Percentiles rank a stretch among this genome's conserved stretches.
phyloP scores from a whole-genome alignment of 352 stramenopile genomes.

The Blastocystis sp. region DNA sequence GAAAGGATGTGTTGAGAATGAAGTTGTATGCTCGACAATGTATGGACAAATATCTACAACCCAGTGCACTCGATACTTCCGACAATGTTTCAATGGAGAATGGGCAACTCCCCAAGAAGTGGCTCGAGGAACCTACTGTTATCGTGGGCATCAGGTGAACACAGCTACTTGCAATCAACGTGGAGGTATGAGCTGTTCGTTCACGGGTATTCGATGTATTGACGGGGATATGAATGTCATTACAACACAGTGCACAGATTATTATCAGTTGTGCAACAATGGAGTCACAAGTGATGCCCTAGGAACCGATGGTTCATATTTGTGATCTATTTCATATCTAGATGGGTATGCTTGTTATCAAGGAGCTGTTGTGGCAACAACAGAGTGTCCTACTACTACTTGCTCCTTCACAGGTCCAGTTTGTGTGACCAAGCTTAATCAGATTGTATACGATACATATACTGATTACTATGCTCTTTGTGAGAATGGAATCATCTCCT shows the following conservation, averaged over 20 bases:
- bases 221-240: constrained; percentile 54
- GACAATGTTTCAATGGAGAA: constrained; percentile 41
- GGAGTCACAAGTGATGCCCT: not conserved
- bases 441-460: constrained; percentile 33
- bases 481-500: constrained; percentile 22
- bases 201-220: constrained; percentile 45
- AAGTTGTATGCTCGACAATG: constrained; percentile 46
- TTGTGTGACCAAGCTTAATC: constrained; percentile 38
- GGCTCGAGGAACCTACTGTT: constrained; percentile 52
- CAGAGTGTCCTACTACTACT: constrained; percentile 12
- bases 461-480: constrained; percentile 56
- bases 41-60: constrained; percentile 21
- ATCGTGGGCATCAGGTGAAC: constrained; percentile 37
- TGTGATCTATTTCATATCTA: not conserved
- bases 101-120: constrained; percentile 40
- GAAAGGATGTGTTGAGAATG: constrained; percentile 43
- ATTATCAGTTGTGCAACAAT: constrained; percentile 47
- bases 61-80: constrained; percentile 57
- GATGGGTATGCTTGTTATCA: constrained; percentile 29
- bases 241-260: constrained; percentile 42
- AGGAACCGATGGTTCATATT: not conserved
- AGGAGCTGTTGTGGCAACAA: not conserved
- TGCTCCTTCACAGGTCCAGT: constrained; percentile 32
- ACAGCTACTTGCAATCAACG: constrained; percentile 40
- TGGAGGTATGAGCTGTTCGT: constrained; percentile 33